These are phyloP conservation scores for Starmera pachycereana DNA, from an alignment of 805 yeast genomes.

Conservation along the genomic window DNA sequence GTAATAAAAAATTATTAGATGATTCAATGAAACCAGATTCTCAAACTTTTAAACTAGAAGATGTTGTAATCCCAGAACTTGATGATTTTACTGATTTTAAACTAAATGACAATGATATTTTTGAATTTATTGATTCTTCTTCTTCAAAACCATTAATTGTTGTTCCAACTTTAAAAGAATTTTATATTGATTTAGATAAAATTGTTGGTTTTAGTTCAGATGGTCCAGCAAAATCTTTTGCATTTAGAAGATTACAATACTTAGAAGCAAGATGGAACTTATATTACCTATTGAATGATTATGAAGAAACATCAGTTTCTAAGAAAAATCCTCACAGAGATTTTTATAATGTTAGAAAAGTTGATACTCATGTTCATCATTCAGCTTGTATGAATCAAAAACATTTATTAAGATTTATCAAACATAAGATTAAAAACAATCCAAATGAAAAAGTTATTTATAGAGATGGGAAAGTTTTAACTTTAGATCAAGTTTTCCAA, in stretches of 20 bases:
- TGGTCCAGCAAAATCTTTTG: slow-evolving; percentile 95
- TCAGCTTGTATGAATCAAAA: slow-evolving; percentile 99
- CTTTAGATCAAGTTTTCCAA: slow-evolving; percentile 82
- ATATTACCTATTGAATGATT: slow-evolving; percentile 80
- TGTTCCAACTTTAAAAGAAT: slow-evolving; percentile 78
- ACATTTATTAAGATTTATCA: slow-evolving; percentile 87
- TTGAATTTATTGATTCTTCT: slow-evolving; percentile 40
- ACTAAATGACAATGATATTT: slow-evolving; percentile 58
- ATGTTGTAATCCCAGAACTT: slow-evolving; percentile 39
- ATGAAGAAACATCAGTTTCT: slow-evolving; percentile 83
- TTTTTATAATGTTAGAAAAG: slow-evolving; percentile 92
- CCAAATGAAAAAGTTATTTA: slow-evolving; percentile 86
- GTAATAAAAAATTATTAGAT: slow-evolving; percentile 43
- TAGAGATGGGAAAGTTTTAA: slow-evolving; percentile 84
- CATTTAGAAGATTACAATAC: slow-evolving; percentile 86
- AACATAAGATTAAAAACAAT: slow-evolving; percentile 79
- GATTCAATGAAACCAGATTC: slow-evolving; percentile 29
- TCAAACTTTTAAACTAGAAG: slow-evolving; percentile 29
- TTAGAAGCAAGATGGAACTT: slow-evolving; percentile 95
- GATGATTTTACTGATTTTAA: slow-evolving; percentile 33
- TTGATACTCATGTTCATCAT: slow-evolving; percentile 97
- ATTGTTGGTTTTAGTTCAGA: slow-evolving; percentile 73
- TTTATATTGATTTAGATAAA: slow-evolving; percentile 71
- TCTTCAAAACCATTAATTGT: slow-evolving; percentile 30
- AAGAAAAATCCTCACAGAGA: slow-evolving; percentile 95